These are phyloP conservation scores for Secale cereale DNA, from an alignment of 176 grass and related monocot genomes.

Conservation along the genomic window DNA sequence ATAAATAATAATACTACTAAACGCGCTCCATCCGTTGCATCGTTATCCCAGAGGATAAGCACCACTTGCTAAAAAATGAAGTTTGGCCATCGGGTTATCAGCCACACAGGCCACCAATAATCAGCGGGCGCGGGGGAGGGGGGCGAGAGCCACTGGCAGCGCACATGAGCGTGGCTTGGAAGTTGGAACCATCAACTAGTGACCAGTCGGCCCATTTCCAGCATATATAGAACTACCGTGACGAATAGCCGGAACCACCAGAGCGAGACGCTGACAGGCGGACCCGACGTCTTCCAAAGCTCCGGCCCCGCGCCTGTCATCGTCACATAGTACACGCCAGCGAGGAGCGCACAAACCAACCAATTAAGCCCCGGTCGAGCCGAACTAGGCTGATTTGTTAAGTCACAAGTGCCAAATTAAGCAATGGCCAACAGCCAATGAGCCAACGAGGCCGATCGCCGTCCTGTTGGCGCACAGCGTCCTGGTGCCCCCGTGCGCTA, in stretches of 20 bases:
- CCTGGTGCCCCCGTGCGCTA: not conserved
- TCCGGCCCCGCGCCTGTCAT: not conserved
- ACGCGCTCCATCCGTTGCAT: not conserved
- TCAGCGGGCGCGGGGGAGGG: not conserved
- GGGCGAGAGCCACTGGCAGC: not conserved
- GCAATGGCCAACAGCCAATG: not conserved
- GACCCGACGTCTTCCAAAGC: not conserved
- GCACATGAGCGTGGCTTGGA: not conserved
- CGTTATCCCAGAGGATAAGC: slow-evolving; percentile 8
- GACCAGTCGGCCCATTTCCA: not conserved
- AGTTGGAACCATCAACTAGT: not conserved
- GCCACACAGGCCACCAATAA: not conserved
- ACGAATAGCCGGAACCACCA: too few relatives aligned
- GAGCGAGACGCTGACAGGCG: not conserved
- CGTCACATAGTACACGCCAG: not conserved
- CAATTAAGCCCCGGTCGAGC: not conserved
- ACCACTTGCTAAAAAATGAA: slow-evolving; percentile 6
- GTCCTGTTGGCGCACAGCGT: not conserved
- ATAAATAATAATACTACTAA: too few relatives aligned
- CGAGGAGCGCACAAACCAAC: not conserved
- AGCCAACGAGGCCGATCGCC: not conserved
- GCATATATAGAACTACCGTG: not conserved
- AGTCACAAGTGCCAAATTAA: not conserved
- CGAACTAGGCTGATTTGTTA: not conserved
- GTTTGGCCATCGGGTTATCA: not conserved